Conservation (phyloP, 2,329 filamentous ascomycete genomes). For the Sporothrix sp. region DNA sequence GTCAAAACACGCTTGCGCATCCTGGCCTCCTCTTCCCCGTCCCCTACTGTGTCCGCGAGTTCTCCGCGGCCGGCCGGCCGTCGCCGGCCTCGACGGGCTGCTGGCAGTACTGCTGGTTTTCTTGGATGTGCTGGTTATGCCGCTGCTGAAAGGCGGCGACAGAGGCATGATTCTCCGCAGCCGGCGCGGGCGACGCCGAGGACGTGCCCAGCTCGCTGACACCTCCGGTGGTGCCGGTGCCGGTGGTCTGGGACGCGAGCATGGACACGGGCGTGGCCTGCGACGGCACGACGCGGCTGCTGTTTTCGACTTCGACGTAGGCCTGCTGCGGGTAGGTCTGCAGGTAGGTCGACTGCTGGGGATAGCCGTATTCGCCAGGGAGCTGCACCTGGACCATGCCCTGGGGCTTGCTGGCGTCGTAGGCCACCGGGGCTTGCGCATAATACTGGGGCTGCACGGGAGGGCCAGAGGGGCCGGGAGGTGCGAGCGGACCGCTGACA, state of each 20-base stretch:
- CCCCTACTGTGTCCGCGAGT: too few relatives aligned
- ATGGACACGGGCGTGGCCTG: not conserved
- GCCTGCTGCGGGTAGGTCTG: not conserved
- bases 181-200: too few relatives aligned
- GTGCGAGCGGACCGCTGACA: too few relatives aligned
- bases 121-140: not conserved
- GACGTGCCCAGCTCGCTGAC: slow-evolving; percentile 18
- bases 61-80: not conserved
- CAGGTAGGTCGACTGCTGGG: not conserved
- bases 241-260: slow-evolving; percentile 17
- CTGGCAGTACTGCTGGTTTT: slow-evolving; percentile 7
- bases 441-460: too few relatives aligned
- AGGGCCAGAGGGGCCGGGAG: too few relatives aligned
- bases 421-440: not conserved
- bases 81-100: not conserved
- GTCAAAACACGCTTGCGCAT: too few relatives aligned
- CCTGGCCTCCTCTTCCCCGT: too few relatives aligned
- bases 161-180: not conserved
- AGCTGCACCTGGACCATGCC: slow-evolving; percentile 2
- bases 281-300: not conserved
- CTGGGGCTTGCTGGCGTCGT: not conserved
- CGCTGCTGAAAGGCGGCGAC: not conserved
- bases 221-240: slow-evolving; percentile 15
- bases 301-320: slow-evolving; percentile 6
- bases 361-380: not conserved